These are phyloP conservation scores for Ceriops tagal DNA, from an alignment of 345 rosid species.

Conservation along the genomic window DNA sequence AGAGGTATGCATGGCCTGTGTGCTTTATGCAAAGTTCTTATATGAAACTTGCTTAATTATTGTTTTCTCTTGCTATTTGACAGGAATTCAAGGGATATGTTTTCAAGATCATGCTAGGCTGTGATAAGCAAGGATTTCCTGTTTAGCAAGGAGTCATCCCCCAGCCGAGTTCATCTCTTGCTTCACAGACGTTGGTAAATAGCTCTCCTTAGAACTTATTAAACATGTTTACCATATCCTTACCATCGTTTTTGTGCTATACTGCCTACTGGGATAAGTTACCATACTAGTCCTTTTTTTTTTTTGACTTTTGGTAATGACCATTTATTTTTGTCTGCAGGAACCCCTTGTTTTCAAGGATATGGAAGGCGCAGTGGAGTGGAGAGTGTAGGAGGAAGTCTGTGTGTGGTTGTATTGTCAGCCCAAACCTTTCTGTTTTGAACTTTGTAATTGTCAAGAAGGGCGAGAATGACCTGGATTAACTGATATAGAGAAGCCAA, in stretches of 20 bases:
- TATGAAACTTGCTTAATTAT: background rate
- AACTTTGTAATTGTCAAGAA: constrained; percentile 78
- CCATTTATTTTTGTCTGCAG: constrained; percentile 24
- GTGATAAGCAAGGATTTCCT: constrained; percentile 90
- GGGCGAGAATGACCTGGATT: constrained; percentile 80
- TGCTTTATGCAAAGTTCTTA: background rate
- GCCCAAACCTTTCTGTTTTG: constrained; percentile 72
- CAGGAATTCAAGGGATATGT: constrained; percentile 85
- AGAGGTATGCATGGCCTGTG: constrained; percentile 38
- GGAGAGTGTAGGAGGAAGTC: constrained; percentile 85
- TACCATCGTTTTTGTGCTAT: no score
- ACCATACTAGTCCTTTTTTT: no score
- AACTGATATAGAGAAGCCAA: constrained; percentile 66
- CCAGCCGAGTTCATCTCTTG: constrained; percentile 82
- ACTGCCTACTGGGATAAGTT: no score
- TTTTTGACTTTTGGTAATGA: background rate
- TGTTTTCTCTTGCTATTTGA: background rate
- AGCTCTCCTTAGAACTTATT: no score
- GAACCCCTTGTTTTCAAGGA: constrained; percentile 78
- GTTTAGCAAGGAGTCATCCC: constrained; percentile 90
- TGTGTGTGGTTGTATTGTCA: constrained; percentile 85
- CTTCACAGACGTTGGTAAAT: constrained; percentile 51
- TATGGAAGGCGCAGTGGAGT: constrained; percentile 67
- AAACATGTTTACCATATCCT: no score
- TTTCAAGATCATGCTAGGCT: constrained; percentile 88